Conservation (phyloP, 2,329 filamentous ascomycete species). For the Fusarium albosuccineum region DNA sequence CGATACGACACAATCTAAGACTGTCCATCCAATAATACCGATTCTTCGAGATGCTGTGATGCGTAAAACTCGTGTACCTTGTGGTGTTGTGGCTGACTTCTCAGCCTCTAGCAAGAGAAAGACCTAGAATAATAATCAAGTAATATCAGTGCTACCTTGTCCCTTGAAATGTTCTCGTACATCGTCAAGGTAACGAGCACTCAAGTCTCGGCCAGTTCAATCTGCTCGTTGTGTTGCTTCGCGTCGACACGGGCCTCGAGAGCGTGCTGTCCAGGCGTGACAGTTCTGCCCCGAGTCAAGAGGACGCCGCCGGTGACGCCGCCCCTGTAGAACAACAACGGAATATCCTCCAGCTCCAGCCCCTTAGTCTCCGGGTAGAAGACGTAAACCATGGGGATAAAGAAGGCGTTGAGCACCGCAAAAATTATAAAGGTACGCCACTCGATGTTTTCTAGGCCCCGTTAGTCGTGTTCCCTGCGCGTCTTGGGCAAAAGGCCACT, state of each 20-base stretch:
- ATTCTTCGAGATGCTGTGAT: too few species aligned
- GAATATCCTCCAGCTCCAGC: constrained; percentile 59
- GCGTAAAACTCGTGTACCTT: too few species aligned
- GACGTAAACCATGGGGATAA: constrained; percentile 52
- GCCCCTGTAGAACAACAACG: background rate
- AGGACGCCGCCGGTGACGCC: background rate
- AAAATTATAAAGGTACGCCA: constrained; percentile 66
- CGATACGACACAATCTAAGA: too few species aligned
- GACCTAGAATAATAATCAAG: too few species aligned
- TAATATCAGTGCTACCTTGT: too few species aligned
- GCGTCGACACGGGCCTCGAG: background rate
- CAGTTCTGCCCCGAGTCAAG: background rate
- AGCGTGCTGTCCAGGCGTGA: background rate
- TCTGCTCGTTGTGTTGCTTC: background rate
- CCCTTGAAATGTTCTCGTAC: too few species aligned
- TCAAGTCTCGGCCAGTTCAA: background rate
- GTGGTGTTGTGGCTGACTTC: too few species aligned
- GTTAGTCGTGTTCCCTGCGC: background rate
- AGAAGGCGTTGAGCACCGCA: constrained; percentile 54
- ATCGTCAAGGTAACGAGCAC: background rate
- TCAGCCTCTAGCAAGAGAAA: too few species aligned
- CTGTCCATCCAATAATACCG: too few species aligned
- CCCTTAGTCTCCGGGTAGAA: constrained; percentile 64
- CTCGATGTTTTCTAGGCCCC: constrained; percentile 55
- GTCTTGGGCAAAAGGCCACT: constrained; percentile 31